Base-by-base conservation (phyloP, 306 rosid species). In the Cucurbita pepo region DNA sequence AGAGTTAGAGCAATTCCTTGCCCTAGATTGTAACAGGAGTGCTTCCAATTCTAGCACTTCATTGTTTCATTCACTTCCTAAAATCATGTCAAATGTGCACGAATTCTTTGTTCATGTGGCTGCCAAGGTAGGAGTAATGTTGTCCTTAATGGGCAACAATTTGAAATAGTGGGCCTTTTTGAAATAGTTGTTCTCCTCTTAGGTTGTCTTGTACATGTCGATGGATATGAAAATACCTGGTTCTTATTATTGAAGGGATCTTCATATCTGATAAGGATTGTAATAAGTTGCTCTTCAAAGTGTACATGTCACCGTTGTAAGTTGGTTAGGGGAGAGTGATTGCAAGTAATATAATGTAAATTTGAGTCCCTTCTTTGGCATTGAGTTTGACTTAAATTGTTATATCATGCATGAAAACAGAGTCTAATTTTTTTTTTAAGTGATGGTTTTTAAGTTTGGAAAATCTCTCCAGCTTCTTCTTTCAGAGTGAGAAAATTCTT, bases 21-120 rank as follows among this genome's bases (percentile, higher is more conserved):
- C 85, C 75, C 81, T 86, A 71, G 88, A 85, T 59, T 79, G 89
- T 25, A 96, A 91, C 69, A 83, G 85, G 76, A 91, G 81, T 40
- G 63, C 75, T 77, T 84, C 88, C 56, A 82, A 66, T 81, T 82
- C 81, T 67, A 83, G 87, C 71, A 82, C 97, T 76, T 86, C 99
- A 19, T 80, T 89, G 77, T 78, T 88, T 81, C 90, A 86, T 53
- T 95, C 99, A 73, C 97, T 95, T 79, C 97, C 99, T 71, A 95
- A 89, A 82, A 86, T 95, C 80, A 88, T 95, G 96, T 79, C 89
- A 79, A 95, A 95, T 79, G 91, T 95, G 84, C 97, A 95, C 13
- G 97, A 86, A 69, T 95, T 88, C 83, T 95, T 95, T 76, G 90
- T 95, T 84, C 96, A 95, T 1, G 97, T 91, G 77, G 99, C 97